These are phyloP conservation scores for Fennellomyces sp. DNA, from an alignment of 371 early-diverging fungal species.

Conservation along the genomic window DNA sequence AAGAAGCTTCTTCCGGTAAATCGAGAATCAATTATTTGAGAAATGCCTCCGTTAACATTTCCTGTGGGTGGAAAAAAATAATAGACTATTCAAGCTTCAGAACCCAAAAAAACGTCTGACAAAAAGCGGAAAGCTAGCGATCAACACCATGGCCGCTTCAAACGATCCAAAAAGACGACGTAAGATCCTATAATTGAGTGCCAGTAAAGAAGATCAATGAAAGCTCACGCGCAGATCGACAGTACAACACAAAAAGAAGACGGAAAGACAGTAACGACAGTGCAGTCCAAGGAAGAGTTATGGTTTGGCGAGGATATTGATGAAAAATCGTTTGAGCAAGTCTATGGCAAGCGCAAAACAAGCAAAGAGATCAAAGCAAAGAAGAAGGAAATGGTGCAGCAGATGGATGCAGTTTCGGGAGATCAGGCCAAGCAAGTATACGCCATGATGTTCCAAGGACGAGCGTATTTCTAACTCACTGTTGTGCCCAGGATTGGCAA, in stretches of 20 bases:
- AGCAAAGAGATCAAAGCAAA: constrained; percentile 12
- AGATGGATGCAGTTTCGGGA: constrained; percentile 43
- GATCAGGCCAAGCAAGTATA: constrained; percentile 46
- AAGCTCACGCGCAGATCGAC: not conserved
- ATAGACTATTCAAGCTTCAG: constrained; percentile 2
- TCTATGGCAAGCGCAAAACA: constrained; percentile 36
- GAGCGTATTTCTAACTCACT: too few relatives aligned
- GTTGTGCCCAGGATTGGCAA: constrained; percentile 61
- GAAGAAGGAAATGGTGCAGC: constrained; percentile 29
- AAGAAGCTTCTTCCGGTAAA: constrained; percentile 47
- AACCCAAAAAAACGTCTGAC: not conserved
- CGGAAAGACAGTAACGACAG: constrained; percentile 15
- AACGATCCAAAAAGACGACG: constrained; percentile 11
- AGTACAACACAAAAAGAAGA: not conserved
- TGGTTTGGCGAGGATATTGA: constrained; percentile 67
- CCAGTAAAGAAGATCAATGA: not conserved
- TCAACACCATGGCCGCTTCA: not conserved
- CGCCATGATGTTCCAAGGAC: not conserved
- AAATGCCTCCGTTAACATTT: constrained; percentile 11
- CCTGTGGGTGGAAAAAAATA: not conserved
- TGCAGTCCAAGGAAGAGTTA: constrained; percentile 50
- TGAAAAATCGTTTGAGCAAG: constrained; percentile 50
- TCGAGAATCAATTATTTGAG: not conserved
- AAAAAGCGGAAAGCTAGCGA: constrained; percentile 13
- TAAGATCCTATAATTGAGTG: not conserved